A percentile compares a stretch with the other conserved stretches of the same genome.
Conservation (phyloP, 2,329 filamentous ascomycete species). For the Penicillium digitatum region DNA sequence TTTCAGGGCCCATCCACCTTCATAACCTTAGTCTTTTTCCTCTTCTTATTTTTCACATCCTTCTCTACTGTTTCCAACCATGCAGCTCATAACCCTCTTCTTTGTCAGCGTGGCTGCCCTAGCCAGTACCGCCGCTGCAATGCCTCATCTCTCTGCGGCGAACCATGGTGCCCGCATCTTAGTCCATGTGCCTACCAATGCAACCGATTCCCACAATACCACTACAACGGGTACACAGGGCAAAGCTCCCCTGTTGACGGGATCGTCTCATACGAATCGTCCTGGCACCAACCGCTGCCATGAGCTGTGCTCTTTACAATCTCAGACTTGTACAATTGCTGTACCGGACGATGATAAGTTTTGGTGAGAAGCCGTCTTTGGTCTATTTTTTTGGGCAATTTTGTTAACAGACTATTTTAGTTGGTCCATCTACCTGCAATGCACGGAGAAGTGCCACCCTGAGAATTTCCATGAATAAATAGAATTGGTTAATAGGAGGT, state of each 20-base stretch:
- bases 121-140: slow-evolving; percentile 13
- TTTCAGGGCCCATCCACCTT: background rate
- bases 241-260: slow-evolving; percentile 10
- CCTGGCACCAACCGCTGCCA: slow-evolving; percentile 19
- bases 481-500: background rate
- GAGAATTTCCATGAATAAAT: slow-evolving; percentile 6
- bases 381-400: background rate
- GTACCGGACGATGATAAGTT: slow-evolving; percentile 25
- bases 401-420: background rate
- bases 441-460: slow-evolving; percentile 18
- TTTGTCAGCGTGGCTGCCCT: slow-evolving; percentile 14
- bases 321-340: slow-evolving; percentile 25
- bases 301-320: slow-evolving; percentile 24
- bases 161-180: slow-evolving; percentile 16
- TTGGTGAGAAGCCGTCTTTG: slow-evolving; percentile 22
- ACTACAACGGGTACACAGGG: slow-evolving; percentile 15
- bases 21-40: background rate
- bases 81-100: slow-evolving; percentile 21
- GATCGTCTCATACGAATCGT: slow-evolving; percentile 3
- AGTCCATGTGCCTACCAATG: slow-evolving; percentile 12
- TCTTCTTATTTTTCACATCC: background rate
- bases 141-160: slow-evolving; percentile 18
- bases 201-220: slow-evolving; percentile 13
- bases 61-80: slow-evolving; percentile 1
- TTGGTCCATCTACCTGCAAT: slow-evolving; percentile 19